Base-by-base conservation (phyloP, 345 rosid genomes). In the Sonneratia alba region DNA sequence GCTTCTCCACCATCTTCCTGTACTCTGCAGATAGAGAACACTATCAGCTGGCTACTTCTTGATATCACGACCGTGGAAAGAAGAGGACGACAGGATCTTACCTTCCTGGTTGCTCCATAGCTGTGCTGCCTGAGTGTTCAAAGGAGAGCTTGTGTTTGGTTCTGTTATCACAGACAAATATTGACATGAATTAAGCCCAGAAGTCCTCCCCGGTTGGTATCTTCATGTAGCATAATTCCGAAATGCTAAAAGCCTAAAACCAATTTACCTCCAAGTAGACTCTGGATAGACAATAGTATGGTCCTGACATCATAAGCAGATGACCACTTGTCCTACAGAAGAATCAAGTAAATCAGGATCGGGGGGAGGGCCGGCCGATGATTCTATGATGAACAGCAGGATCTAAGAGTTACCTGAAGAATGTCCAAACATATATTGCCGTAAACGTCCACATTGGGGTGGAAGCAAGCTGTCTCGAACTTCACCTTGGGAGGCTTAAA, bases 271-370 rank as follows among this genome's bases (percentile, higher is more conserved):
- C 98, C 97, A 61, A 94, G 97, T 75, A 91, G 87, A 70, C 96
- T 90, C 73, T 94, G 98, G 81, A 94, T 90, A 0, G 98, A 94
- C 15, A 94, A 55, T 76, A 94, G 81, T 63, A 94, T 85, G 14
- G 96, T 87, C 79, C 97, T 84, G 43, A 91, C 97, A 81, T 90
- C 98, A 75, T 90, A 94, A n/a, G 98, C 98, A 1, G 98, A 94
- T 12, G 98, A 94, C 98, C 98, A 94, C 79, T 94, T 88, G 75
- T 94, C 98, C 98, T 93, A 61, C 67, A 76, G 71, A 66, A 49
- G 51, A 15, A 53, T 0, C 51, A 27, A 24, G 36, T 14, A 67
- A 45, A 15, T 3, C 22, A 19, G 27, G 38, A 15, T 32, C 48
- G 56, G 24, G 7, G 24, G 13, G 32, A 15, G 22, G 32, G 15